Evolutionary conservation across 345 rosid species (phyloP).

Genomic region (Eucalyptus polyanthemos): DNA sequence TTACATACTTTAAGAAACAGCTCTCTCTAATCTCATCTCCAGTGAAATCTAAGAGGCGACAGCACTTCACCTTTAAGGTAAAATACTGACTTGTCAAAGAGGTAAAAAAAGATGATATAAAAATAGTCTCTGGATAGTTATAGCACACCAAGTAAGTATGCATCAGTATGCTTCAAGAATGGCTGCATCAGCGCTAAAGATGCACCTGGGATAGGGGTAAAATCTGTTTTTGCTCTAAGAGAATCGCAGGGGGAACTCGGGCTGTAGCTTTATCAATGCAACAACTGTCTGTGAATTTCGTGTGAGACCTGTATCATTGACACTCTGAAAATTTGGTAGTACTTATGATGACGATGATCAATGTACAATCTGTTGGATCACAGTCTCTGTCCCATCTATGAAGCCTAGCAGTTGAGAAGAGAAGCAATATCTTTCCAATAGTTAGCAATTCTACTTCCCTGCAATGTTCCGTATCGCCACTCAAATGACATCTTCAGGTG

Average conservation of each 20-base stretch:
- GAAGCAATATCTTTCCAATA: neutral
- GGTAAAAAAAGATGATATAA: too few species aligned
- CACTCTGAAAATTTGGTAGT: neutral
- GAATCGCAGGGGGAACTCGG: fast-evolving
- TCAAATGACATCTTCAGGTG: neutral
- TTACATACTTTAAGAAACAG: too few species aligned
- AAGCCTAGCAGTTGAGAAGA: neutral
- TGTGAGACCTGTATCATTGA: neutral
- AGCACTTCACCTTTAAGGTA: too few species aligned
- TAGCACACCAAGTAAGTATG: neutral
- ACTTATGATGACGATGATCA: neutral
- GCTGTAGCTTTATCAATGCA: neutral
- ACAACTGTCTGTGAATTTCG: neutral
- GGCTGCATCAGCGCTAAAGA: fast-evolving
- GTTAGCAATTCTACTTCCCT: neutral
- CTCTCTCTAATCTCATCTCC: too few species aligned
- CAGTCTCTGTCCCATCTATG: neutral
- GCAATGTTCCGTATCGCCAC: neutral
- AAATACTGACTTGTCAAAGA: too few species aligned
- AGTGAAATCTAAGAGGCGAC: too few species aligned
- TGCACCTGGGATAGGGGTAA: neutral
- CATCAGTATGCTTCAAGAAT: neutral
- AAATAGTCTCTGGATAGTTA: neutral
- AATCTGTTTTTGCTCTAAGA: neutral
- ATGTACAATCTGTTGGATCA: fast-evolving